phyloP scores from a whole-genome alignment of 31 red algal genomes.

The Bonnemaisonia californica region DNA sequence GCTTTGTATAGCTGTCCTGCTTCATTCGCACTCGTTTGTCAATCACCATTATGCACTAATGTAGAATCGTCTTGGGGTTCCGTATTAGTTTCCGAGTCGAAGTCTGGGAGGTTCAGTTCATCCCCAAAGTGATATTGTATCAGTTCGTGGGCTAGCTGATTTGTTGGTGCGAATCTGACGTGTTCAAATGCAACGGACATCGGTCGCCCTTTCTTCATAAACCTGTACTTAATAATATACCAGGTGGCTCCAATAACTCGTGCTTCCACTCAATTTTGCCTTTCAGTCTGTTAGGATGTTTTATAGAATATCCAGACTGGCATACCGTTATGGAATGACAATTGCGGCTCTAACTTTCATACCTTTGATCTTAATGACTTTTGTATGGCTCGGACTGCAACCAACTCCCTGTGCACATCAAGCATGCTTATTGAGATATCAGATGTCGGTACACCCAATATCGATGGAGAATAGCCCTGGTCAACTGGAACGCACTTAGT shows the following conservation, averaged over 20 bases:
- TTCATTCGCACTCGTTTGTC: too few species aligned
- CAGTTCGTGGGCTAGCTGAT: too few species aligned
- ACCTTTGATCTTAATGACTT: background rate
- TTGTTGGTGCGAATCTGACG: background rate
- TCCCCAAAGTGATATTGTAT: too few species aligned
- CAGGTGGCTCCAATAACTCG: background rate
- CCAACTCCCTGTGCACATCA: background rate
- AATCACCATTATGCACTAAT: too few species aligned
- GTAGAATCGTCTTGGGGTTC: too few species aligned
- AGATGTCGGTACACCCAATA: background rate
- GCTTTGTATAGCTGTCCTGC: too few species aligned
- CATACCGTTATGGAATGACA: background rate
- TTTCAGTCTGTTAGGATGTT: background rate
- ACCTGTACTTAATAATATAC: slow-evolving; percentile 9
- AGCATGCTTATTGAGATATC: background rate
- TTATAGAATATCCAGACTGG: background rate
- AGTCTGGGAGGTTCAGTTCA: too few species aligned
- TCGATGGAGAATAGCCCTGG: background rate
- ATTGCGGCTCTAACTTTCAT: background rate
- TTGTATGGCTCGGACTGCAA: background rate
- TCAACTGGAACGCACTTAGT: background rate
- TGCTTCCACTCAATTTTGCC: background rate
- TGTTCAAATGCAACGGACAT: slow-evolving; percentile 9
- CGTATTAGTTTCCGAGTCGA: too few species aligned
- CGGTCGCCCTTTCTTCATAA: background rate